Evolutionary conservation across 2,329 filamentous ascomycete species (phyloP), one percentile per base, ranked within the genome.

Genomic region (Beauveria rudraprayagi): DNA sequence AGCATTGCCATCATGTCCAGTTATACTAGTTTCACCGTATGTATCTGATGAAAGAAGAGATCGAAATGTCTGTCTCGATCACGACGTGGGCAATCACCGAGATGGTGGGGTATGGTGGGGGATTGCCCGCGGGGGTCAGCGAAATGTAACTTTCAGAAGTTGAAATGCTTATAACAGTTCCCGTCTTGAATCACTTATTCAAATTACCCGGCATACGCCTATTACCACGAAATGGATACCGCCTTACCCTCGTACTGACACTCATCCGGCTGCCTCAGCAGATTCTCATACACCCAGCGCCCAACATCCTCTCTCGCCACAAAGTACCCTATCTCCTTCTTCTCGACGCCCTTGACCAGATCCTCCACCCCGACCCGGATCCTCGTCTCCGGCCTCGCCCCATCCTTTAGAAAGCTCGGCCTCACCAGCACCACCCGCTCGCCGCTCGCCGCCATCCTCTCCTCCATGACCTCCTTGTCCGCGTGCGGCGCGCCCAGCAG

Each of bases 401-500:
- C 67, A 30, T 74, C 67, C 4, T 66, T 63, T 48, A 79, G 63
- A 34, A 78, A 51, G 53, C 74, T 77, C 2, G 72, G 72, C 0
- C 77, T 67, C 5, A 78, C 69, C 17, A 77, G 55, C n/a, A 71
- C 71, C 58, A 70, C 77, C n/a, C 65, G 62, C 62, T 76, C 74
- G 5, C 63, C 68, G 51, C 67, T 68, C 2, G 41, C 66, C 0
- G 44, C 54, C 6, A 77, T 50, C 5, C 17, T 46, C 30, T 65
- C 53, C 69, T 83, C 80, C 77, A 81, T 80, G 26, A 67, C 70
- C 54, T 67, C 69, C 71, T 83, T 83, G 64, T 83, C 81, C 10
- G 59, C 67, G 65, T 80, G 80, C 11, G 80, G 76, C 30, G 71
- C 70, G 50, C 78, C 78, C 61, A 80, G 68, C 43, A 77, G 58